Conservation (phyloP, 2,329 filamentous ascomycete genomes). For the Beauveria bassiana region DNA sequence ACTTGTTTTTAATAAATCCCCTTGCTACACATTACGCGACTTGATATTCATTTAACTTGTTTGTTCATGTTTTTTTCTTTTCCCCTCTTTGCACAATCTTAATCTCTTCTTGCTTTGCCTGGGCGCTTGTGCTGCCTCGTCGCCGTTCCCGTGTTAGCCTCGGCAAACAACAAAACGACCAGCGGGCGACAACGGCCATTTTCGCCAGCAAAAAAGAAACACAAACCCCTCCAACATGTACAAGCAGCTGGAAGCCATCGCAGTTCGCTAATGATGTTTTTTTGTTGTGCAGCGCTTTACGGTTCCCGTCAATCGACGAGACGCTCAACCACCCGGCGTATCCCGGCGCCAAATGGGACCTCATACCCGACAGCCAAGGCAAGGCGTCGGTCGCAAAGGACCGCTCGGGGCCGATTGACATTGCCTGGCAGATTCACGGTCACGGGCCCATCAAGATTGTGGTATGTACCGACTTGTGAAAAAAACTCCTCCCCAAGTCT, state of each 20-base stretch:
- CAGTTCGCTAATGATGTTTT: background rate
- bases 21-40: background rate
- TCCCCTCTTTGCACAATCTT: background rate
- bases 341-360: slow-evolving; percentile 57
- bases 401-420: slow-evolving; percentile 66
- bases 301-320: slow-evolving; percentile 43
- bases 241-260: background rate
- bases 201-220: background rate
- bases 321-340: slow-evolving; percentile 60
- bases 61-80: background rate
- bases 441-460: slow-evolving; percentile 63
- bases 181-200: background rate
- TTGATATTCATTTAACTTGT: background rate
- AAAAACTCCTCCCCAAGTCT: too few species aligned
- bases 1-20: background rate
- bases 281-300: slow-evolving; percentile 10
- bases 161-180: background rate
- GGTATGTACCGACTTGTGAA: slow-evolving; percentile 42
- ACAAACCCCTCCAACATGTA: background rate
- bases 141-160: slow-evolving; percentile 6
- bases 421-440: slow-evolving; percentile 77
- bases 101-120: background rate
- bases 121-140: background rate
- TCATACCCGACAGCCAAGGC: slow-evolving; percentile 58
- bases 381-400: slow-evolving; percentile 56